Percentiles rank a stretch among this genome's conserved stretches.
Evolutionary conservation across 1,284 basidiomycete genomes (phyloP).

Genomic region (Irpex sp.): DNA sequence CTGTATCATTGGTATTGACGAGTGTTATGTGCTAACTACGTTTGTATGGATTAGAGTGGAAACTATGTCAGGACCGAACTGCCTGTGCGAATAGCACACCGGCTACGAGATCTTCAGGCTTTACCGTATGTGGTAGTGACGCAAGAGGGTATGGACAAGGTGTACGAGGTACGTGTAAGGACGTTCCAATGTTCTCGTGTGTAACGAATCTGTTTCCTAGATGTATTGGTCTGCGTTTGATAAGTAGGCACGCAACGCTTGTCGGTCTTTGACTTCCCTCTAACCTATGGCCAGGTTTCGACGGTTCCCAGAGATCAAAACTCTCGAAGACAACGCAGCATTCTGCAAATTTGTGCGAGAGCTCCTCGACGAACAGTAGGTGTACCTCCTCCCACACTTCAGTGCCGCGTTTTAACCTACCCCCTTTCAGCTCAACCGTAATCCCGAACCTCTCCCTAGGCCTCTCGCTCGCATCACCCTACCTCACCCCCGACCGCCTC

Average conservation of each 20-base stretch:
- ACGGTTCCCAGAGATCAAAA: slow-evolving; percentile 71
- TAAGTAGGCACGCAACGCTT: slow-evolving; percentile 43
- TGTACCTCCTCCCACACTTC: neutral
- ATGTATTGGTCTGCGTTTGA: slow-evolving; percentile 82
- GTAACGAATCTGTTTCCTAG: slow-evolving; percentile 31
- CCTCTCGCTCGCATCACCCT: slow-evolving; percentile 73
- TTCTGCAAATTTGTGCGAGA: slow-evolving; percentile 73
- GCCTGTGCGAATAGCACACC: slow-evolving; percentile 85
- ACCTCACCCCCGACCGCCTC: slow-evolving; percentile 73
- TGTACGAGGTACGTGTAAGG: slow-evolving; percentile 70
- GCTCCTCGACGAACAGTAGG: slow-evolving; percentile 77
- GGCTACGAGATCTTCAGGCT: slow-evolving; percentile 82
- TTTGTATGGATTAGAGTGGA: slow-evolving; percentile 52
- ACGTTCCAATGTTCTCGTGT: slow-evolving; percentile 1
- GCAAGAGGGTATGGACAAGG: slow-evolving; percentile 78
- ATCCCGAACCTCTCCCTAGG: slow-evolving; percentile 79
- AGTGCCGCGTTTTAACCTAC: neutral
- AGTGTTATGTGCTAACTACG: neutral
- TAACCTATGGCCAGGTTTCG: slow-evolving; percentile 53
- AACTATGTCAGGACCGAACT: slow-evolving; percentile 90
- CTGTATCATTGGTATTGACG: neutral
- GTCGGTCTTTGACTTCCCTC: slow-evolving; percentile 7
- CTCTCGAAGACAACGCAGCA: slow-evolving; percentile 69
- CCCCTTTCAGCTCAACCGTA: slow-evolving; percentile 54
- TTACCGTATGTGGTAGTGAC: slow-evolving; percentile 88